phyloP scores from a whole-genome alignment of 768 basidiomycete species.

The Fomitopsis serialis region DNA sequence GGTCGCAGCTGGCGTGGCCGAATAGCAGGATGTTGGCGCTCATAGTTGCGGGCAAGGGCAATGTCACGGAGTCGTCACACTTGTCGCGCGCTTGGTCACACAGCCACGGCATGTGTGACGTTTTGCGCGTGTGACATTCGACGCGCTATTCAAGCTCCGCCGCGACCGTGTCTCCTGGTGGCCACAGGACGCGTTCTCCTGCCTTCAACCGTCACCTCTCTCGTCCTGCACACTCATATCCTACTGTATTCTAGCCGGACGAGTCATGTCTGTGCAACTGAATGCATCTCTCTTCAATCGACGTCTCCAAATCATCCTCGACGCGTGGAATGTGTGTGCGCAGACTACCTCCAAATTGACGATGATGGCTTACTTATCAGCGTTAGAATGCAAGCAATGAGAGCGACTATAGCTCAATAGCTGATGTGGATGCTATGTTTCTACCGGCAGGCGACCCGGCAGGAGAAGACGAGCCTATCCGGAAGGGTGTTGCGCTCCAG shows the following conservation, averaged over 20 bases:
- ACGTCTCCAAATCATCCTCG: constrained; percentile 24
- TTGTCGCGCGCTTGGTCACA: neutral
- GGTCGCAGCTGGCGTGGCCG: no score
- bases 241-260: constrained; percentile 14
- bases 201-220: constrained; percentile 4
- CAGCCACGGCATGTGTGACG: neutral
- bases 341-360: neutral
- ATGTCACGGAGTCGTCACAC: neutral
- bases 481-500: constrained; percentile 89
- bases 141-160: constrained; percentile 5
- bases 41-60: no score
- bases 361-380: neutral
- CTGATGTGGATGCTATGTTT: constrained; percentile 63
- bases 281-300: constrained; percentile 38
- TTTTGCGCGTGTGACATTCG: neutral
- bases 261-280: constrained; percentile 62
- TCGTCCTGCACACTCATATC: constrained; percentile 3
- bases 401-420: constrained; percentile 67
- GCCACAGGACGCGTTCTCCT: constrained; percentile 8
- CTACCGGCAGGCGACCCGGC: constrained; percentile 74
- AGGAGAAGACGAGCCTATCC: constrained; percentile 83
- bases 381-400: constrained; percentile 57
- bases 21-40: no score
- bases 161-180: constrained; percentile 9
- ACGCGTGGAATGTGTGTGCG: constrained; percentile 31